Evolutionary conservation across 2,329 filamentous ascomycete species (phyloP).

Genomic region (Ophiostoma himal-ulmi): DNA sequence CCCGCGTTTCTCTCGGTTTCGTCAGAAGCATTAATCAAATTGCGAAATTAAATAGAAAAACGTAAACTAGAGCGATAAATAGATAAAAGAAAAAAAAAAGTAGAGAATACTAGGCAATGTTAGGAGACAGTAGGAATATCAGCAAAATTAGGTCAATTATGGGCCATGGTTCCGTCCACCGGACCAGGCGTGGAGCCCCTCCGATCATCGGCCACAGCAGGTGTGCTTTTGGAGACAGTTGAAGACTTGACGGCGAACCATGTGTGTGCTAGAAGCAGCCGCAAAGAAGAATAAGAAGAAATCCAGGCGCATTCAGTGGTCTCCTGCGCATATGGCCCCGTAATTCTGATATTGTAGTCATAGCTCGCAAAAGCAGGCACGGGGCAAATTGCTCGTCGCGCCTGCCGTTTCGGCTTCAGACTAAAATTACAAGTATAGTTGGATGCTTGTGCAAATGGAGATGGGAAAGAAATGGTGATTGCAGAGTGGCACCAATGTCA

Average conservation of each 20-base stretch:
- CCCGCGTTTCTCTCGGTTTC: slow-evolving; percentile 25
- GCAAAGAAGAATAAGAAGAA: slow-evolving; percentile 12
- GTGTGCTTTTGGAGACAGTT: neutral
- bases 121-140: neutral
- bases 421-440: neutral
- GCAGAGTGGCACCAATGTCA: neutral
- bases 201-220: slow-evolving; percentile 24
- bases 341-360: slow-evolving; percentile 6
- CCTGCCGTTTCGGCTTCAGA: neutral
- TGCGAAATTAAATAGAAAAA: neutral
- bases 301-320: neutral
- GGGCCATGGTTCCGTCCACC: slow-evolving; percentile 20
- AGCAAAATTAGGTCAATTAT: neutral
- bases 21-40: neutral
- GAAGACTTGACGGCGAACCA: neutral
- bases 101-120: neutral
- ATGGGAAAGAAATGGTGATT: neutral
- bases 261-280: neutral
- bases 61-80: neutral
- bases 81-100: neutral
- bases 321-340: neutral
- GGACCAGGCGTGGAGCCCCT: slow-evolving; percentile 20
- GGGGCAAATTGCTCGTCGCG: slow-evolving; percentile 1
- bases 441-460: too few species aligned
- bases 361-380: neutral